phyloP scores from a whole-genome alignment of 352 stramenopile species.

The Globisporangium camurandrum region DNA sequence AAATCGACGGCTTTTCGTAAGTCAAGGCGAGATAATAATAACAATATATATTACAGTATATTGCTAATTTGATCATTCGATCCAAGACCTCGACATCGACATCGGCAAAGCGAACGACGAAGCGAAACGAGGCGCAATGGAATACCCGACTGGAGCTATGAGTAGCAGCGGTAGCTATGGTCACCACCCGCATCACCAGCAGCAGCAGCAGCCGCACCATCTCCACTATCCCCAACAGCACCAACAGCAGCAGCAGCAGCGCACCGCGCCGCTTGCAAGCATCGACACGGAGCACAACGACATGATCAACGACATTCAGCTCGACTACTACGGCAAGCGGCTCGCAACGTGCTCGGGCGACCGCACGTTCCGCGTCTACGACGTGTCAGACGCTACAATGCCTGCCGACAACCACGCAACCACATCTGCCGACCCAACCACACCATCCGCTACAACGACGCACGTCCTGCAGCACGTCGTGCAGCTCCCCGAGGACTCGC shows the following conservation, averaged over 20 bases:
- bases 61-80: no score
- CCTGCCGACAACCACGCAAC: constrained; percentile 7
- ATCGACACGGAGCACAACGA: constrained; percentile 86
- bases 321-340: constrained; percentile 85
- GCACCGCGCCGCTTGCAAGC: constrained; percentile 38
- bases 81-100: no score
- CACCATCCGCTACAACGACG: neutral
- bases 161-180: neutral
- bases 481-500: constrained; percentile 51
- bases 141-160: neutral
- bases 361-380: constrained; percentile 79
- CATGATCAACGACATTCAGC: constrained; percentile 87
- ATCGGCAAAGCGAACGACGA: neutral
- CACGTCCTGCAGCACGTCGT: constrained; percentile 64
- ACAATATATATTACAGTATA: no score
- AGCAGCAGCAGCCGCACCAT: constrained; percentile 20
- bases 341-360: constrained; percentile 77
- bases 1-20: no score
- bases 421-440: constrained; percentile 8
- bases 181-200: constrained; percentile 7
- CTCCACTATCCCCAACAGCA: constrained; percentile 1
- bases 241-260: constrained; percentile 18
- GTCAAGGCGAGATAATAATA: no score
- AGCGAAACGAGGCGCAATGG: constrained; percentile 4
- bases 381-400: constrained; percentile 51